These are phyloP conservation scores for Linnemannia exigua DNA, from an alignment of 192 early-diverging fungal species.

Conservation along the genomic window DNA sequence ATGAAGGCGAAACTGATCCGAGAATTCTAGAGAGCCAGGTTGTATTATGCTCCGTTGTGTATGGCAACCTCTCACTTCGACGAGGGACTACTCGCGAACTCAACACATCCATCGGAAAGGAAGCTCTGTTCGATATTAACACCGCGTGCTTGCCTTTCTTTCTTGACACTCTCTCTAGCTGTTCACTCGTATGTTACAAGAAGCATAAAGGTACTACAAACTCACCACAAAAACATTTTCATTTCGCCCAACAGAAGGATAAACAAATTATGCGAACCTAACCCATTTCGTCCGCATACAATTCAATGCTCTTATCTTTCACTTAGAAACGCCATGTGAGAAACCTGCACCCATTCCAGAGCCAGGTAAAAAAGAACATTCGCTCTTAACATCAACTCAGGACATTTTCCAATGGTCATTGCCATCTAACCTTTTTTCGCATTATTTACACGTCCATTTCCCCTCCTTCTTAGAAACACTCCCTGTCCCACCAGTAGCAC, in stretches of 20 bases:
- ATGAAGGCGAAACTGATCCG: background rate
- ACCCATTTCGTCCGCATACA: background rate
- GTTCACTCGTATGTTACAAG: slow-evolving; percentile 52
- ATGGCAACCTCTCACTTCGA: background rate
- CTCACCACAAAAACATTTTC: background rate
- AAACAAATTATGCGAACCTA: background rate
- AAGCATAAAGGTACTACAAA: slow-evolving; percentile 45
- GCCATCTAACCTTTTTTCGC: background rate
- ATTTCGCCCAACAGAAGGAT: slow-evolving; percentile 3
- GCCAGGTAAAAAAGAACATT: slow-evolving; percentile 31
- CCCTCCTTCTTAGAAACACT: slow-evolving; percentile 23
- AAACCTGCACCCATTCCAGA: slow-evolving; percentile 47
- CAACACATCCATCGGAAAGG: background rate
- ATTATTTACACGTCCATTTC: background rate
- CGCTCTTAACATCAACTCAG: too few relatives aligned
- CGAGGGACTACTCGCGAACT: background rate
- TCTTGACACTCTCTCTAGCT: slow-evolving; percentile 7
- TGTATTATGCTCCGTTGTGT: background rate
- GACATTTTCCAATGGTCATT: too few relatives aligned
- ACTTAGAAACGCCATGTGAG: slow-evolving; percentile 44
- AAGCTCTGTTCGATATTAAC: background rate
- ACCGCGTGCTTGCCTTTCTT: background rate
- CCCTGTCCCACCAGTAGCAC: slow-evolving; percentile 40
- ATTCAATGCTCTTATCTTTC: background rate
- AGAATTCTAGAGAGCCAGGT: background rate